Percentiles rank a stretch among this genome's conserved stretches.
phyloP scores from a whole-genome alignment of 257 asterid species.

The Solanum bulbocastanum region DNA sequence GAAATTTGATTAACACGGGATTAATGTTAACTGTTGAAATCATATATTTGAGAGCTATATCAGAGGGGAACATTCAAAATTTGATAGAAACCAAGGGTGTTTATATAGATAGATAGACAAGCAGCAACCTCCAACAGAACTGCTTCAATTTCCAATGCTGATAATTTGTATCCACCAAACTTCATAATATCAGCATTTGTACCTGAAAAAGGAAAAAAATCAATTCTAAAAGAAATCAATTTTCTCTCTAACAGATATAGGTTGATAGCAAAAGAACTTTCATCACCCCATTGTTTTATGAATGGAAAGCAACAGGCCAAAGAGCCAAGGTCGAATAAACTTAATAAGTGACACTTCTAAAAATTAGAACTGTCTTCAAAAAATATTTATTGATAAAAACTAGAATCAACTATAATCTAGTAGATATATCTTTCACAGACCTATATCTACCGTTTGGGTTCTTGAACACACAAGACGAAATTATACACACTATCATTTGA shows the following conservation, averaged over 20 bases:
- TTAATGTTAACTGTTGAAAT: not conserved
- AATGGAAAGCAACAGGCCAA: not conserved
- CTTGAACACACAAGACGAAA: not conserved
- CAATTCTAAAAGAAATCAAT: not conserved
- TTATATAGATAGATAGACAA: not conserved
- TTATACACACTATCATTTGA: not conserved
- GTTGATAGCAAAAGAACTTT: not conserved
- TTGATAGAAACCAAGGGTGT: not conserved
- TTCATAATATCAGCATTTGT: constrained; percentile 97
- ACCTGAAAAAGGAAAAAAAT: constrained; percentile 32
- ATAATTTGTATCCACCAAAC: constrained; percentile 91
- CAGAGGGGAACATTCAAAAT: not conserved
- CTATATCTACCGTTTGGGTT: not conserved
- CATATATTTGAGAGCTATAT: not conserved
- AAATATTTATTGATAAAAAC: not conserved
- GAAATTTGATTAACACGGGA: not conserved
- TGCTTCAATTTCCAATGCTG: constrained; percentile 96
- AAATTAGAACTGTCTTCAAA: not conserved
- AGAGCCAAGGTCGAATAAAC: not conserved
- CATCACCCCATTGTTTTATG: not conserved
- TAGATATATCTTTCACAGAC: not conserved
- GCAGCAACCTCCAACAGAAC: constrained; percentile 76
- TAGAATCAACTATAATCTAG: not conserved
- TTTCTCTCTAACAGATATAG: not conserved
- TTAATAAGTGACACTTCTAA: not conserved